These are phyloP conservation scores for Dunaliella primolecta DNA, from an alignment of 139 green algal species.

Conservation along the genomic window DNA sequence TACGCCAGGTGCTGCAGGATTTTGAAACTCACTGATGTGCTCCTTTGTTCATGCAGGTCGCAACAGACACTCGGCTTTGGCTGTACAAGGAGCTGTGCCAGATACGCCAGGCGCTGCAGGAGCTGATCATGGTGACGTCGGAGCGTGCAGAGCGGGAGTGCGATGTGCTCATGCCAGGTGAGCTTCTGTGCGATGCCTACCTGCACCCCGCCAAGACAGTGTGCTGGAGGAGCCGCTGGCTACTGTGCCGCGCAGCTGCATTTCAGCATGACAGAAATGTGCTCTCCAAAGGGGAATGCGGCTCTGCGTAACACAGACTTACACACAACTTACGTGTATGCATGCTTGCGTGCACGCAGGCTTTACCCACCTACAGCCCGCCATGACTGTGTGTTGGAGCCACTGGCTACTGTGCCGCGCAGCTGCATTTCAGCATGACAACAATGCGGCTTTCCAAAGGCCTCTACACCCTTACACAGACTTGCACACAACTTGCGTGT, in stretches of 20 bases:
- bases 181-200: constrained; percentile 9
- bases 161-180: constrained; percentile 88
- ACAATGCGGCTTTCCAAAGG: too few species aligned
- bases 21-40: too few species aligned
- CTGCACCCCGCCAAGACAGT: constrained; percentile 55
- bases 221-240: constrained; percentile 90
- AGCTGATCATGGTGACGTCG: constrained; percentile 75
- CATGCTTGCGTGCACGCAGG: constrained; percentile 36
- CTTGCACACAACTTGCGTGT: not conserved
- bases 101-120: constrained; percentile 66
- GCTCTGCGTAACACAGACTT: not conserved
- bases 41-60: constrained; percentile 80
- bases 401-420: constrained; percentile 94
- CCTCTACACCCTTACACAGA: too few species aligned
- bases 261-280: constrained; percentile 93
- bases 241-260: constrained; percentile 88
- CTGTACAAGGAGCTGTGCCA: constrained; percentile 68
- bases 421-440: constrained; percentile 90
- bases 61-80: constrained; percentile 96
- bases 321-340: not conserved
- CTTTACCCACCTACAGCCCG: constrained; percentile 61
- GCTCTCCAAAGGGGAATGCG: too few species aligned
- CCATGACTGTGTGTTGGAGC: constrained; percentile 80
- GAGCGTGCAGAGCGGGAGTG: constrained; percentile 81
- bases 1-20: constrained; percentile 68